phyloP scores from a whole-genome alignment of 2,329 filamentous ascomycete species.

The Chaetomium sp. region DNA sequence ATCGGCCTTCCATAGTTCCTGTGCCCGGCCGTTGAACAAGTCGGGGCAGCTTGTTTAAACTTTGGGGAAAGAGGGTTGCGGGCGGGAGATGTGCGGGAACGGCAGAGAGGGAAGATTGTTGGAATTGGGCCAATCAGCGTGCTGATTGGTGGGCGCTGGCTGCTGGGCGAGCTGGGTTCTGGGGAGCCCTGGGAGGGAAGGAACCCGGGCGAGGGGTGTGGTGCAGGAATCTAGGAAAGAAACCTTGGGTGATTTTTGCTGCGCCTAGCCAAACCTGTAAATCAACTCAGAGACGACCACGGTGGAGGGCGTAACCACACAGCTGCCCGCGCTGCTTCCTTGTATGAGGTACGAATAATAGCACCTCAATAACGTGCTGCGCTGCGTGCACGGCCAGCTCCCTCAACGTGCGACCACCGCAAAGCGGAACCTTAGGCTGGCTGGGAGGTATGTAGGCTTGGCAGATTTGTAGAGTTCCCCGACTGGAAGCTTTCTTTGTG shows the following conservation, averaged over 20 bases:
- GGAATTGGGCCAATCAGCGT: slow-evolving; percentile 24
- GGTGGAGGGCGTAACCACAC: slow-evolving; percentile 3
- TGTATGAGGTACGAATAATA: no score
- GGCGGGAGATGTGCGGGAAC: slow-evolving; percentile 23
- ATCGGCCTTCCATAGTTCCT: slow-evolving; percentile 27
- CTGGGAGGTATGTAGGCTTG: no score
- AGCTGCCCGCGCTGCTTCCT: neutral
- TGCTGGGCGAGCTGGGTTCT: neutral
- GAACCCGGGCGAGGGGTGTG: neutral
- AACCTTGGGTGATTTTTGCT: no score
- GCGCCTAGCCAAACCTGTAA: no score
- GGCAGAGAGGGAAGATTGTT: slow-evolving; percentile 24
- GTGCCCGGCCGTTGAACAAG: slow-evolving; percentile 16
- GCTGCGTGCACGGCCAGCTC: neutral
- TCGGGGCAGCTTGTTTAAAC: slow-evolving; percentile 22
- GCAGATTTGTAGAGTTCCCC: neutral
- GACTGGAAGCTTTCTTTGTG: neutral
- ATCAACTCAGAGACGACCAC: no score
- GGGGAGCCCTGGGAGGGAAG: neutral
- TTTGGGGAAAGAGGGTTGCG: slow-evolving; percentile 23
- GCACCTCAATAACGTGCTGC: neutral
- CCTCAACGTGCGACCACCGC: slow-evolving; percentile 4
- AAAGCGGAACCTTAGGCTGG: no score
- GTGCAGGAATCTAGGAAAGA: neutral
- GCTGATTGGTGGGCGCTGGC: slow-evolving; percentile 18